Conservation (phyloP, 495 filamentous ascomycete genomes). For the Thermothielavioides terrestris region DNA sequence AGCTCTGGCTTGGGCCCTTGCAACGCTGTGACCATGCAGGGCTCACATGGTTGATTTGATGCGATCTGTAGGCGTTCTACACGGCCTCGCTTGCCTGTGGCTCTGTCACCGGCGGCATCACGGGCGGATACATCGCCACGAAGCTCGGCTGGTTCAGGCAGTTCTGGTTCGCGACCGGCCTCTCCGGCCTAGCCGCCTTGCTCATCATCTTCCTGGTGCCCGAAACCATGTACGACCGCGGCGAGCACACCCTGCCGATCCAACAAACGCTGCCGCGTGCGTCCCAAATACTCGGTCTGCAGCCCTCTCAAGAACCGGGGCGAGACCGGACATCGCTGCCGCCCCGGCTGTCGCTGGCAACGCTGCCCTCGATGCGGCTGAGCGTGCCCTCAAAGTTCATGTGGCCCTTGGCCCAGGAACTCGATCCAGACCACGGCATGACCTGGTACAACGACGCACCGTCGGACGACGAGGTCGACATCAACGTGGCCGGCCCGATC, state of each 20-base stretch:
- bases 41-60: too few relatives aligned
- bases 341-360: too few relatives aligned
- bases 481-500: not conserved
- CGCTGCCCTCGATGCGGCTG: slow-evolving; percentile 21
- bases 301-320: too few relatives aligned
- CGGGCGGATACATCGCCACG: slow-evolving; percentile 41
- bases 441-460: not conserved
- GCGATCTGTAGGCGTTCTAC: slow-evolving; percentile 48
- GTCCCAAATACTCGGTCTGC: too few relatives aligned
- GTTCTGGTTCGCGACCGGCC: slow-evolving; percentile 39
- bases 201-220: slow-evolving; percentile 43
- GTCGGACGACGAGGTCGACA: not conserved
- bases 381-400: slow-evolving; percentile 19
- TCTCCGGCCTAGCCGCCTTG: slow-evolving; percentile 15
- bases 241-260: slow-evolving; percentile 10
- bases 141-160: slow-evolving; percentile 36
- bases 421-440: not conserved
- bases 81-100: slow-evolving; percentile 45
- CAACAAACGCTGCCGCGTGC: slow-evolving; percentile 13
- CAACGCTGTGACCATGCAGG: too few relatives aligned
- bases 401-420: not conserved
- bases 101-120: slow-evolving; percentile 38
- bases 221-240: slow-evolving; percentile 45
- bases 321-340: too few relatives aligned
- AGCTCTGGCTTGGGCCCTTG: too few relatives aligned